Evolutionary conservation across 306 rosid species (phyloP).

Genomic region (Comarum palustre): DNA sequence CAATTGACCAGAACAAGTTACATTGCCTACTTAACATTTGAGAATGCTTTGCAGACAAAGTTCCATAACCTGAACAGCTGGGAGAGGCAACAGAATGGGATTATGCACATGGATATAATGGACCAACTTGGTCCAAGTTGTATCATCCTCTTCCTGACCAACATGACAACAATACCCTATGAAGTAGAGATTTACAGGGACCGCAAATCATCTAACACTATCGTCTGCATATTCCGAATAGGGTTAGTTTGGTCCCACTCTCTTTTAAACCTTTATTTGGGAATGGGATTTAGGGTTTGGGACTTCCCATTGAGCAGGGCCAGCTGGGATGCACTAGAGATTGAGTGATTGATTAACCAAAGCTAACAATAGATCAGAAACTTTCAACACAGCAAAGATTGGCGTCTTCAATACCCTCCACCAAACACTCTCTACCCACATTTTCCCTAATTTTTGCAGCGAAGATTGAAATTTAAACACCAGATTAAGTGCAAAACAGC

Average conservation of each 20-base stretch:
- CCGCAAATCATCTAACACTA: constrained; percentile 8
- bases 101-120: not conserved
- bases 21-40: constrained; percentile 2
- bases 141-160: constrained; percentile 17
- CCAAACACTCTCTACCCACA: not conserved
- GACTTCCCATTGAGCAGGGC: constrained; percentile 36
- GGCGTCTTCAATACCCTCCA: not conserved
- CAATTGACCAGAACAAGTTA: not conserved
- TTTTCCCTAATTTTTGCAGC: not conserved
- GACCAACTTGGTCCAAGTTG: constrained; percentile 7
- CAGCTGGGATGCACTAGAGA: constrained; percentile 36
- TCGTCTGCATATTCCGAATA: not conserved
- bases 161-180: constrained; percentile 28
- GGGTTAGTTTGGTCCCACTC: constrained; percentile 28
- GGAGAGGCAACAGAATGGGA: not conserved
- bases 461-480: not conserved
- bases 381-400: constrained; percentile 13
- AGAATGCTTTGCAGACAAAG: not conserved
- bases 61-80: not conserved
- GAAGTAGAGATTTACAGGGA: not conserved
- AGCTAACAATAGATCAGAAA: constrained; percentile 18
- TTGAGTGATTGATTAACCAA: constrained; percentile 20
- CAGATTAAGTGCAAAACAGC: not conserved
- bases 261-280: not conserved
- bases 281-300: constrained; percentile 21